phyloP scores from a whole-genome alignment of 2,329 filamentous ascomycete genomes.

The Coniochaeta ligniaria region DNA sequence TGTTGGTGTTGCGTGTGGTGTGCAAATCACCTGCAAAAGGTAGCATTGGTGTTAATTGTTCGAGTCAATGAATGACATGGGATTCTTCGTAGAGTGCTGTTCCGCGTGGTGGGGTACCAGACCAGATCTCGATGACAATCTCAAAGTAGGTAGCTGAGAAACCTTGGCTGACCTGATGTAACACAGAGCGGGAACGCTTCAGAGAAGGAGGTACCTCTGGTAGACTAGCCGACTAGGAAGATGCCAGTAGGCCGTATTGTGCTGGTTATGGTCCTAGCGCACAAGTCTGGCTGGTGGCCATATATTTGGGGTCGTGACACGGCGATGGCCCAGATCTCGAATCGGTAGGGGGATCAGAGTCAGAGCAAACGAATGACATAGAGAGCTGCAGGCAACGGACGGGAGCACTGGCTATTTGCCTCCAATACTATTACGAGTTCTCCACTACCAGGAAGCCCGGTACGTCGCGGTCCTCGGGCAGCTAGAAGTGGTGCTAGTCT shows the following conservation, averaged over 20 bases:
- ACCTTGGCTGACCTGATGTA: background rate
- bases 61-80: background rate
- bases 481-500: background rate
- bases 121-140: constrained; percentile 1
- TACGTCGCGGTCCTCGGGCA: background rate
- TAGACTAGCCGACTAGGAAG: no score
- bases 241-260: background rate
- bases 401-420: background rate
- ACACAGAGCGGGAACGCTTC: background rate
- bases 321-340: background rate
- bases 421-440: background rate
- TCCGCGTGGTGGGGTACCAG: background rate
- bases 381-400: background rate
- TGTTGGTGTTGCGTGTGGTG: background rate
- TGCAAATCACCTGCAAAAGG: background rate
- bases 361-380: background rate
- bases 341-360: background rate
- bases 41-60: constrained; percentile 1
- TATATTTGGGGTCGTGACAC: background rate
- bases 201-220: background rate
- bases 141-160: background rate
- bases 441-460: background rate
- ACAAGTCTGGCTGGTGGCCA: background rate
- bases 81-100: background rate
- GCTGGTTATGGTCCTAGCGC: background rate